These are phyloP conservation scores for Pythium folliculosum DNA, from an alignment of 352 stramenopile species.

Conservation along the genomic window DNA sequence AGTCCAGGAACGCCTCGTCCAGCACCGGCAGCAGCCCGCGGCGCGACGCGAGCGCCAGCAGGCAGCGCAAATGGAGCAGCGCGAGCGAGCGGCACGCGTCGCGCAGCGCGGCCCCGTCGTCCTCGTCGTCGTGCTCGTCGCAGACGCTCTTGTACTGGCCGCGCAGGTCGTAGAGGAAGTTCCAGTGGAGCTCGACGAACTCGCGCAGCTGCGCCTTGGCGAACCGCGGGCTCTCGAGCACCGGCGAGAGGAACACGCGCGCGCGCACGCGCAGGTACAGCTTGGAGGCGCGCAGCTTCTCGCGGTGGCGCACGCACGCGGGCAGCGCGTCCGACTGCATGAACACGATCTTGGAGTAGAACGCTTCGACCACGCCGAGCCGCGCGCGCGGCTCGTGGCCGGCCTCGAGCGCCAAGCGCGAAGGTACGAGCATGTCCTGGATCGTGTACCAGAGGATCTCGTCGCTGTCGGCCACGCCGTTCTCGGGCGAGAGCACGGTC, in stretches of 20 bases:
- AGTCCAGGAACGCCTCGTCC: constrained; percentile 19
- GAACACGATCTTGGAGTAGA: constrained; percentile 12
- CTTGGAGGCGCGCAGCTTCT: neutral
- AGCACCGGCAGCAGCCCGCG: constrained; percentile 7
- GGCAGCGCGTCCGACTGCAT: neutral
- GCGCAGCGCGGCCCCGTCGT: neutral
- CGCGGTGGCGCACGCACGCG: neutral
- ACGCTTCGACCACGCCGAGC: constrained; percentile 12
- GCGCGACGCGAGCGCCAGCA: constrained; percentile 22
- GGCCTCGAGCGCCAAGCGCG: neutral
- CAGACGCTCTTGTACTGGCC: neutral
- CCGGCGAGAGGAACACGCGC: constrained; percentile 22
- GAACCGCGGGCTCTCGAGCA: constrained; percentile 12
- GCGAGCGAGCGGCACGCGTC: constrained; percentile 17
- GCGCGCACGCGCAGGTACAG: constrained; percentile 18
- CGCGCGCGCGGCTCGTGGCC: neutral
- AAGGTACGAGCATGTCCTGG: constrained; percentile 9
- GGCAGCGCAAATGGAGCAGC: constrained; percentile 24
- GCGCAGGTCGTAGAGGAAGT: constrained; percentile 16
- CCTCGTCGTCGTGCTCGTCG: neutral
- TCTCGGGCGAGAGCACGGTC: constrained; percentile 37
- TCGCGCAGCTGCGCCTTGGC: constrained; percentile 4
- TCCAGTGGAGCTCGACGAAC: constrained; percentile 23
- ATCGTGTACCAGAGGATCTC: constrained; percentile 33
- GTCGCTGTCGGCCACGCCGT: constrained; percentile 32